A percentile compares a stretch with the other conserved stretches of the same genome.
These are phyloP conservation scores for Heliamphora exappendiculata DNA, from an alignment of 148 eudicot genomes.

Conservation along the genomic window DNA sequence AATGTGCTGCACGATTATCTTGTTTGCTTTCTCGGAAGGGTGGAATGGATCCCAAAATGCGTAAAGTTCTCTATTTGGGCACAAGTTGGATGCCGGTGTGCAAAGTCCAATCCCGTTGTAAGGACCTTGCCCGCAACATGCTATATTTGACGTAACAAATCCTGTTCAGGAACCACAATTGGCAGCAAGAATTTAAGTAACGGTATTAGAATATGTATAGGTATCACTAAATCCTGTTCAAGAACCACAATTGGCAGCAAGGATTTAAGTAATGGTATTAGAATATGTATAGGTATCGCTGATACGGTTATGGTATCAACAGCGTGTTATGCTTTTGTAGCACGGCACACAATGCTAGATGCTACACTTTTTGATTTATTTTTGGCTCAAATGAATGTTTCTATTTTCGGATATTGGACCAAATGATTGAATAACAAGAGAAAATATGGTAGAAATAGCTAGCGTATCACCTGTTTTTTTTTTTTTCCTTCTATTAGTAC, in stretches of 20 bases:
- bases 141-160: constrained; percentile 38
- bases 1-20: constrained; percentile 34
- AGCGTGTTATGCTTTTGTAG: no score
- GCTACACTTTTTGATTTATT: no score
- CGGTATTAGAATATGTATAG: not conserved
- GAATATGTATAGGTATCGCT: not conserved
- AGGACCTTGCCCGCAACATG: constrained; percentile 61
- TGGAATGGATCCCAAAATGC: constrained; percentile 52
- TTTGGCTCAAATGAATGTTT: no score
- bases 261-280: no score
- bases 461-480: no score
- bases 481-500: no score
- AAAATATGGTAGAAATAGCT: no score
- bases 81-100: constrained; percentile 38
- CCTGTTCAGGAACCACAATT: constrained; percentile 19
- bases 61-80: constrained; percentile 26
- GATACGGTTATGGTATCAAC: not conserved
- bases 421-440: no score
- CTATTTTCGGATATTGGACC: no score
- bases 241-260: not conserved
- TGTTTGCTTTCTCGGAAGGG: constrained; percentile 44
- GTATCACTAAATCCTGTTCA: not conserved
- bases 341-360: no score
- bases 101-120: constrained; percentile 48
- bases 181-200: not conserved